Base-by-base conservation (phyloP, 768 basidiomycete species). In the Chalciporus chontae region DNA sequence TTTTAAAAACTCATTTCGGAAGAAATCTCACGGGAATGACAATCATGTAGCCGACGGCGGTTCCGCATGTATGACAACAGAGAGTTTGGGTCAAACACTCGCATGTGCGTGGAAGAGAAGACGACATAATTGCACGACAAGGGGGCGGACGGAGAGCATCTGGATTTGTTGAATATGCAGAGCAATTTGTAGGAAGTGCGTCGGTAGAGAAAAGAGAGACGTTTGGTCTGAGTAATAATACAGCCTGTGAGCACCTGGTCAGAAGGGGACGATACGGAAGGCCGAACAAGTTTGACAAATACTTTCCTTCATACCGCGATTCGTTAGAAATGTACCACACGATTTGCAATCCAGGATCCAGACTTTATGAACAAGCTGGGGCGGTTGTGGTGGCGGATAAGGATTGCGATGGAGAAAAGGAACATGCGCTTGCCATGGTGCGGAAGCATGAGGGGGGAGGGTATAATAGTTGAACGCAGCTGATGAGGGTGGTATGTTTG, bases 161-260 rank as follows among this genome's bases (percentile, higher is more conserved):
- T 19, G 73, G 73, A 52, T 70, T 75, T 29, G 79, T 66, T 19
- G 78, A 71, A 57, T 79, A 83, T 11, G 82, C 80, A 4, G 87
- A 87, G 64, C 88, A 90, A 60, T 90, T 88, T 48, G 79, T 69
- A 1, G 89, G 90, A 27, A 85, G 70, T 24, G 87, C 86, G 65
- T 93, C 90, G 40, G 87, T 87, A 8, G 87, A 90, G 64, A 83
- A 94, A 40, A 93, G 79, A 39, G 90, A 80, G 59, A 92, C 84
- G 49, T 83, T 84, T 0, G 90, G 89, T 48, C 84, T 80, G 47
- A 91, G 76, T 18, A 93, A 75, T n/a, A 91, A 76, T 36, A 92
- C 89, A 41, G 90, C 90, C 89, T 90, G 59, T 21, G 26, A 55
- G 17, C 42, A 43, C 32, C 4, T 10, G 29, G 38, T 65, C 18